Evolutionary conservation across 768 basidiomycete genomes (phyloP).

Genomic region (Hericium coralloides): DNA sequence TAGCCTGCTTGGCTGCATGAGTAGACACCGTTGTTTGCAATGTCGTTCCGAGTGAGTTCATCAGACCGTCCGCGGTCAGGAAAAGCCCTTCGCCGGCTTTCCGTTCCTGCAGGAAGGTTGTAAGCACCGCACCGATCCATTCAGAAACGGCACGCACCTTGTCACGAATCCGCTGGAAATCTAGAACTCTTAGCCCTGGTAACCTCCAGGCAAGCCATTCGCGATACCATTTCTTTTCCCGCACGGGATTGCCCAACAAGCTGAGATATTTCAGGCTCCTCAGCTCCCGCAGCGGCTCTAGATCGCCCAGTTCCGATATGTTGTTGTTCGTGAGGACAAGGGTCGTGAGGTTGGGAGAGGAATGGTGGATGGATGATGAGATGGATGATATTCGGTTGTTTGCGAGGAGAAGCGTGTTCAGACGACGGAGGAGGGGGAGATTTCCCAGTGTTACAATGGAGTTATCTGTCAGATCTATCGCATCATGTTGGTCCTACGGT

Average conservation of each 20-base stretch:
- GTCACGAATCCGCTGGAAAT: conserved; percentile 92
- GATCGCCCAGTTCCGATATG: conserved; percentile 71
- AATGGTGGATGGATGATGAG: conserved; percentile 73
- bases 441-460: conserved; percentile 75
- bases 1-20: conserved; percentile 46
- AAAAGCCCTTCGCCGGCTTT: conserved; percentile 66
- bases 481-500: conserved; percentile 82
- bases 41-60: conserved; percentile 72
- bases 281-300: conserved; percentile 74
- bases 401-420: conserved; percentile 76
- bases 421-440: conserved; percentile 77
- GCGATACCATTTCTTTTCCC: conserved; percentile 92
- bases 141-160: conserved; percentile 56
- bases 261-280: conserved; percentile 67
- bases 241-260: conserved; percentile 75
- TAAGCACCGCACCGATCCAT: background rate
- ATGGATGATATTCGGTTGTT: conserved; percentile 86
- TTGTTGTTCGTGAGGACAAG: conserved; percentile 82
- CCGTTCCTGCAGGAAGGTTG: conserved; percentile 53
- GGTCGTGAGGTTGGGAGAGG: conserved; percentile 75
- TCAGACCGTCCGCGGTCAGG: conserved; percentile 68
- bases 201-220: conserved; percentile 91
- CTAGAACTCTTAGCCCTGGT: conserved; percentile 81
- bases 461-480: conserved; percentile 92
- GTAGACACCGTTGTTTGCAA: conserved; percentile 67